Percentiles rank a stretch among this genome's conserved stretches.
phyloP scores from a whole-genome alignment of 2,329 filamentous ascomycete genomes.

The Aciculosporium take region DNA sequence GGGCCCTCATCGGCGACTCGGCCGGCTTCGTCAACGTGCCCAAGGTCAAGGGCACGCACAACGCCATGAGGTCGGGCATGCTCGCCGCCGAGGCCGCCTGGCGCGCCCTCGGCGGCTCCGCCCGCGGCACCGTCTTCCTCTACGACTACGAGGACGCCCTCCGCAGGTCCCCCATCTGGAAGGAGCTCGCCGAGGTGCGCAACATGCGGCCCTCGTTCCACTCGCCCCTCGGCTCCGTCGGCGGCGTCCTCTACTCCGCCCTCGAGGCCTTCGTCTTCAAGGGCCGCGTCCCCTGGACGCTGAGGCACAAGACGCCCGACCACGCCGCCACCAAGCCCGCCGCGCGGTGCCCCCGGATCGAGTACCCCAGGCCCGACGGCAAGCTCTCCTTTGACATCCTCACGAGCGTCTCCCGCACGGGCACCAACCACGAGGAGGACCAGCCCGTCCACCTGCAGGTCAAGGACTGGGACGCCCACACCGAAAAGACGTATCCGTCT shows the following conservation, averaged over 20 bases:
- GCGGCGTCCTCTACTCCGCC: conserved; percentile 83
- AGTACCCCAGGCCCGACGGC: conserved; percentile 92
- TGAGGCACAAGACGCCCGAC: conserved; percentile 72
- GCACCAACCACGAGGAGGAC: conserved; percentile 97
- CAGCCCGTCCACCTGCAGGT: conserved; percentile 94
- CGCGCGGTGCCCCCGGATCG: conserved; percentile 71
- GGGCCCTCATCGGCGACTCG: conserved; percentile 88
- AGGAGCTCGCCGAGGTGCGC: conserved; percentile 83
- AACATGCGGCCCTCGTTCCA: conserved; percentile 98
- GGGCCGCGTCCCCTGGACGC: conserved; percentile 79
- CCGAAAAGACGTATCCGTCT: conserved; percentile 64
- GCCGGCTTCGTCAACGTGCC: conserved; percentile 95
- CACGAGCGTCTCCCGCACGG: conserved; percentile 86
- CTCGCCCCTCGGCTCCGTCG: conserved; percentile 70
- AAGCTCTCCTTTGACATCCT: conserved; percentile 92
- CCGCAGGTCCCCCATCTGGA: conserved; percentile 79
- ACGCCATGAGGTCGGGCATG: conserved; percentile 96
- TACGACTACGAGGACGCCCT: conserved; percentile 89
- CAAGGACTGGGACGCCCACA: conserved; percentile 86
- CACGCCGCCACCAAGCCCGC: conserved; percentile 66
- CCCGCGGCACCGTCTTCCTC: conserved; percentile 66
- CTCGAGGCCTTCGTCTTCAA: conserved; percentile 80
- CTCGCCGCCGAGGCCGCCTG: conserved; percentile 85
- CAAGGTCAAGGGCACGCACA: conserved; percentile 97
- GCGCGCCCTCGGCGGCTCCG: conserved; percentile 47